Conservation (phyloP, 495 filamentous ascomycete genomes). For the Penicillium desertorum region DNA sequence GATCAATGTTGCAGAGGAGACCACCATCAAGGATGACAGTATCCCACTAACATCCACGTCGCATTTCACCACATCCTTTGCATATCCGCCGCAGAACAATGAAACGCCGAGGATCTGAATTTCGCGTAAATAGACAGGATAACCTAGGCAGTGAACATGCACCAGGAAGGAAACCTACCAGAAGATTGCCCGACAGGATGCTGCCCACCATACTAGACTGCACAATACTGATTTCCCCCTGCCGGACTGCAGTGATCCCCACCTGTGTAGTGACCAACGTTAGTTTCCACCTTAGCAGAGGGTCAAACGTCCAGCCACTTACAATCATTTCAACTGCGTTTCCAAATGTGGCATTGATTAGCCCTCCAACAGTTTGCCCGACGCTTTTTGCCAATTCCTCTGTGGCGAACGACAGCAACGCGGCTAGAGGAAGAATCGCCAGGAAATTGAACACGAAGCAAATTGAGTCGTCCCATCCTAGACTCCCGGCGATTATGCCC, state of each 20-base stretch:
- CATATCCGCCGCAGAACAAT: conserved; percentile 23
- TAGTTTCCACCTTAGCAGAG: background rate
- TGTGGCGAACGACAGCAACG: conserved; percentile 27
- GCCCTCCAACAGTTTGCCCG: conserved; percentile 25
- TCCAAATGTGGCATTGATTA: conserved; percentile 33
- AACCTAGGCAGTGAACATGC: background rate
- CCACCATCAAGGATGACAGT: conserved; percentile 31
- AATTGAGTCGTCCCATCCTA: conserved; percentile 22
- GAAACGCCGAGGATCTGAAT: conserved; percentile 26
- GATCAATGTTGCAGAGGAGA: conserved; percentile 24
- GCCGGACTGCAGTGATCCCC: conserved; percentile 26
- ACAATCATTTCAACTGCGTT: conserved; percentile 35
- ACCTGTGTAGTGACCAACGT: conserved; percentile 13
- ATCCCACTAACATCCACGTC: conserved; percentile 22
- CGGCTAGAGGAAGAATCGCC: conserved; percentile 29
- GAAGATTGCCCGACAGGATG: conserved; percentile 31
- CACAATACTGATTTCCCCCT: conserved; percentile 26
- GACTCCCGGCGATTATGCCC: conserved; percentile 18
- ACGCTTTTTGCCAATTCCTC: conserved; percentile 23
- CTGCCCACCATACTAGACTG: conserved; percentile 32
- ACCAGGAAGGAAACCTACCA: conserved; percentile 10
- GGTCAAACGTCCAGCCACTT: conserved; percentile 3
- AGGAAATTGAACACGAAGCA: conserved; percentile 30
- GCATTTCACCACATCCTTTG: conserved; percentile 22
- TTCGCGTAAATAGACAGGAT: background rate